A percentile compares a stretch with the other conserved stretches of the same genome.
Conservation (phyloP, 148 eudicot species). For the Amaranthus palmeri region DNA sequence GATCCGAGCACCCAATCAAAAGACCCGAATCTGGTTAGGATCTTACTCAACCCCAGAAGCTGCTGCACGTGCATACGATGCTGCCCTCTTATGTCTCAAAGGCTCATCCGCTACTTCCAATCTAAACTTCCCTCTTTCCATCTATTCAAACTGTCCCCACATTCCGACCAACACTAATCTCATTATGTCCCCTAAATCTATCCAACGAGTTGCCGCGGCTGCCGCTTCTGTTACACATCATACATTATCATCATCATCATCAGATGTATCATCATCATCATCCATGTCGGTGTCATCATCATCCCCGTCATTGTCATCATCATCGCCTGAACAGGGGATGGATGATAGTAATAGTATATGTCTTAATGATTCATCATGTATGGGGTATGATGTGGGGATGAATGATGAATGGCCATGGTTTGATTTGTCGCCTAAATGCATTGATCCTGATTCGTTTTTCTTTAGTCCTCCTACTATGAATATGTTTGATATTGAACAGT, state of each 20-base stretch:
- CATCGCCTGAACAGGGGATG: slow-evolving; percentile 24
- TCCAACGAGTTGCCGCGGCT: slow-evolving; percentile 68
- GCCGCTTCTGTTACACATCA: slow-evolving; percentile 37
- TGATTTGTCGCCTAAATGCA: slow-evolving; percentile 54
- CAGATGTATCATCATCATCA: slow-evolving; percentile 17
- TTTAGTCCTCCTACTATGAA: slow-evolving; percentile 41
- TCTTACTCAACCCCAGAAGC: slow-evolving; percentile 87
- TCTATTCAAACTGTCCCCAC: slow-evolving; percentile 8
- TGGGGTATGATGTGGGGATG: slow-evolving; percentile 16
- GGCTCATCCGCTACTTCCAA: slow-evolving; percentile 52
- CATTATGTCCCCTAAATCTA: slow-evolving; percentile 58
- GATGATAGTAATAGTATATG: slow-evolving; percentile 23
- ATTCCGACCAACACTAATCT: background rate
- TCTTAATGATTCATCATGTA: slow-evolving; percentile 7
- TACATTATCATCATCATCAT: slow-evolving; percentile 18
- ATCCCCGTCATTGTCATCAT: slow-evolving; percentile 26
- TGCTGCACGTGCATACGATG: slow-evolving; percentile 92
- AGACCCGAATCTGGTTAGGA: slow-evolving; percentile 85
- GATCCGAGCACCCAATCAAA: slow-evolving; percentile 78
- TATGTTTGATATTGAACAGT: slow-evolving; percentile 31
- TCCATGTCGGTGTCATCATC: slow-evolving; percentile 17
- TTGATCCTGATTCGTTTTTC: slow-evolving; percentile 38
- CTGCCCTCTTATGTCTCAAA: slow-evolving; percentile 79
- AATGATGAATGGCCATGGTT: slow-evolving; percentile 39
- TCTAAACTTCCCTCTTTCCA: slow-evolving; percentile 56